Evolutionary conservation across 192 early-diverging fungal genomes (phyloP).

Genomic region (Neocallimastix lanati): DNA sequence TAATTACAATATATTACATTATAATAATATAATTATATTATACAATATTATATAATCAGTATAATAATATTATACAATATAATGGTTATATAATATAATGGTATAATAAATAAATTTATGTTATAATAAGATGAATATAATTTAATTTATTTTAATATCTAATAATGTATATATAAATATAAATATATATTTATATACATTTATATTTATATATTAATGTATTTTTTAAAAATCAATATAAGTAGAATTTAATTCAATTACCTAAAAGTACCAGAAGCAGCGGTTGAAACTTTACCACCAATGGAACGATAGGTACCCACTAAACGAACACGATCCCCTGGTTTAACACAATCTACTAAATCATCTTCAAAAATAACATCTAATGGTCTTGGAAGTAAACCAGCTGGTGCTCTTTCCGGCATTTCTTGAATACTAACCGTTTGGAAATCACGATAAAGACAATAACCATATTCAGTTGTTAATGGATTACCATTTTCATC

Average conservation of each 20-base stretch:
- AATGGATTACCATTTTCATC: constrained; percentile 84
- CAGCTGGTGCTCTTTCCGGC: constrained; percentile 91
- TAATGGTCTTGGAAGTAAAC: constrained; percentile 78
- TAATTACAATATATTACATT: too few relatives aligned
- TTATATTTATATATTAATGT: too few relatives aligned
- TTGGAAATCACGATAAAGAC: constrained; percentile 80
- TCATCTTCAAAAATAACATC: constrained; percentile 94
- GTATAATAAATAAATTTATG: too few relatives aligned
- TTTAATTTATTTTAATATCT: too few relatives aligned
- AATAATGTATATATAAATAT: too few relatives aligned
- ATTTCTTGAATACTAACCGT: constrained; percentile 92
- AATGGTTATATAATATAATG: too few relatives aligned
- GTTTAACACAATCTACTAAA: constrained; percentile 84
- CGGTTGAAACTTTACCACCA: constrained; percentile 60
- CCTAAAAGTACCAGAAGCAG: constrained; percentile 67
- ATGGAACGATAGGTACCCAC: constrained; percentile 66
- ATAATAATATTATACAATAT: too few relatives aligned
- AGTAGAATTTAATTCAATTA: constrained; percentile 7
- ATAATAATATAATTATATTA: too few relatives aligned
- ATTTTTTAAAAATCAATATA: too few relatives aligned
- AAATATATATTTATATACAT: too few relatives aligned
- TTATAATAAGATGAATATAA: too few relatives aligned
- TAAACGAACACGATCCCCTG: constrained; percentile 86
- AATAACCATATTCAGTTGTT: constrained; percentile 81
- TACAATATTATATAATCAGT: too few relatives aligned